phyloP scores from a whole-genome alignment of 1,139 yeast species.

The Taphrina sp. region DNA sequence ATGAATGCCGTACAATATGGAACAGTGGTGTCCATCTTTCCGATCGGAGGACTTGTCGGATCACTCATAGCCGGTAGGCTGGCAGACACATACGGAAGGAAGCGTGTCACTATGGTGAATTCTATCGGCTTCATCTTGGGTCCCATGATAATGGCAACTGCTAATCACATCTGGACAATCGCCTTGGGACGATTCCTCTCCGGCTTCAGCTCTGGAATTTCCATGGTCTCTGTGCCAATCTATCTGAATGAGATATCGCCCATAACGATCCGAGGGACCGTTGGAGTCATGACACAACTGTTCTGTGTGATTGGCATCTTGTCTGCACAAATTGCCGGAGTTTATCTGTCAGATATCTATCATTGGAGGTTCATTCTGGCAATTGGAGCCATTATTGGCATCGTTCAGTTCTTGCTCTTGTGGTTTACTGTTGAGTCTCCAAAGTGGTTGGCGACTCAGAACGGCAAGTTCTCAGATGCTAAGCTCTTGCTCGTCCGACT shows the following conservation, averaged over 20 bases:
- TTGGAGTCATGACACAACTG: slow-evolving; percentile 87
- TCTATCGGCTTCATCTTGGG: slow-evolving; percentile 63
- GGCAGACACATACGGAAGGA: slow-evolving; percentile 71
- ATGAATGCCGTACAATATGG: slow-evolving; percentile 69
- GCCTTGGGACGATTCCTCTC: slow-evolving; percentile 70
- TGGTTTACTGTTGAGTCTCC: slow-evolving; percentile 73
- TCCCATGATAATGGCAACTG: slow-evolving; percentile 58
- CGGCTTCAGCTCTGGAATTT: slow-evolving; percentile 85
- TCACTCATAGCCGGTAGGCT: slow-evolving; percentile 68
- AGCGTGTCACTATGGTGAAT: slow-evolving; percentile 56
- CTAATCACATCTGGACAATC: slow-evolving; percentile 51
- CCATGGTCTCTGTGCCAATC: slow-evolving; percentile 79
- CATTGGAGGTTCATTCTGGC: slow-evolving; percentile 72
- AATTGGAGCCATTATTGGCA: slow-evolving; percentile 58
- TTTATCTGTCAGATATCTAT: slow-evolving; percentile 60
- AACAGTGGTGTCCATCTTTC: slow-evolving; percentile 74
- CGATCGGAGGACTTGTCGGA: slow-evolving; percentile 82
- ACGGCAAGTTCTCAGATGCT: slow-evolving; percentile 45
- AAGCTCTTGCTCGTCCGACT: slow-evolving; percentile 44
- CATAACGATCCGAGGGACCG: slow-evolving; percentile 60
- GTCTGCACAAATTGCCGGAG: slow-evolving; percentile 70
- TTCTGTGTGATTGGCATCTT: slow-evolving; percentile 81
- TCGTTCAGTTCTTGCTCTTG: slow-evolving; percentile 51
- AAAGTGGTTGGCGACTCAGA: slow-evolving; percentile 59
- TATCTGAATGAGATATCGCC: slow-evolving; percentile 81